Conservation (phyloP, 345 rosid genomes). For the Firmiana major region DNA sequence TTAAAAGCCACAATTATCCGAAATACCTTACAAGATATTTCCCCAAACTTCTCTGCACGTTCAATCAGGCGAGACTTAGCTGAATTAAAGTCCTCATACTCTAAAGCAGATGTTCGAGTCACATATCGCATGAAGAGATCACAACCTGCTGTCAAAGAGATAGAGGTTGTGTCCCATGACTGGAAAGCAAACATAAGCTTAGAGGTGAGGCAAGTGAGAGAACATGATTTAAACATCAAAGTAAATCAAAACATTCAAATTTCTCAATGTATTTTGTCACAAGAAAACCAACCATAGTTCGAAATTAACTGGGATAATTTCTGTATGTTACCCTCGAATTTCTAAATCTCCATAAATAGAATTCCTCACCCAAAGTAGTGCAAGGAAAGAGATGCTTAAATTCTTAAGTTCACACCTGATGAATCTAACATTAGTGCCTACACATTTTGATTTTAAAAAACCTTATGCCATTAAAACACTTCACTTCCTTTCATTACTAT, state of each 20-base stretch:
- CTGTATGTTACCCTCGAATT: neutral
- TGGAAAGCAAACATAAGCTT: constrained; percentile 24
- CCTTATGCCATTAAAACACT: neutral
- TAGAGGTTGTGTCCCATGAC: constrained; percentile 69
- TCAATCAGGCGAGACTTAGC: constrained; percentile 86
- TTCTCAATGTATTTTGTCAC: neutral
- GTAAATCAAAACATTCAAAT: neutral
- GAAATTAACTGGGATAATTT: neutral
- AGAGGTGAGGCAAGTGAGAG: neutral
- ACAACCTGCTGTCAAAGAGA: constrained; percentile 86
- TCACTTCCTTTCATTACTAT: neutral
- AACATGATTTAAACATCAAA: neutral
- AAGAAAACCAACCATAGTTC: neutral
- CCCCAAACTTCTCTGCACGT: constrained; percentile 95
- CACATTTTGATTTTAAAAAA: neutral
- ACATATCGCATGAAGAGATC: constrained; percentile 88
- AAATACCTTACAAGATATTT: constrained; percentile 77
- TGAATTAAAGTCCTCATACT: constrained; percentile 81
- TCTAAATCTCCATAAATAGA: neutral
- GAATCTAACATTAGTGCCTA: neutral
- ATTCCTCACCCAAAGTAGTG: neutral
- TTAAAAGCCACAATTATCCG: neutral
- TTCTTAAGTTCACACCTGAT: neutral
- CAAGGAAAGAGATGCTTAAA: neutral
- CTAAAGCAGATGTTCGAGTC: constrained; percentile 83